These are phyloP conservation scores for Monilinia fructicola DNA, from an alignment of 2,329 filamentous ascomycete species.

Conservation along the genomic window DNA sequence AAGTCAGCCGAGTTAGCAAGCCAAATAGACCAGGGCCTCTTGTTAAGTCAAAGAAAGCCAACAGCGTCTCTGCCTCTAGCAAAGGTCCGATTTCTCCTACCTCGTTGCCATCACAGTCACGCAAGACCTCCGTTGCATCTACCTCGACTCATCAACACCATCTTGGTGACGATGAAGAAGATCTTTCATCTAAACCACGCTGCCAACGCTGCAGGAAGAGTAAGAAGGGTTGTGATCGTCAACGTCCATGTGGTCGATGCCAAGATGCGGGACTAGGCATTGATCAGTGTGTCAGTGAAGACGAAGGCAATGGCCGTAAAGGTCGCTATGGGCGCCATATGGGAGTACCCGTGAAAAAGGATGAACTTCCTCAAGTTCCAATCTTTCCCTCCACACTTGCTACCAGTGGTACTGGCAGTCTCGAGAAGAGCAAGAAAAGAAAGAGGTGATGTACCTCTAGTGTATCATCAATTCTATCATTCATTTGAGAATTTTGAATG, in stretches of 20 bases:
- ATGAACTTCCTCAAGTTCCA: constrained; percentile 47
- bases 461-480: constrained; percentile 1
- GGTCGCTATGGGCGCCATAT: constrained; percentile 80
- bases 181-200: constrained; percentile 90
- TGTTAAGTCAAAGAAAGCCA: constrained; percentile 53
- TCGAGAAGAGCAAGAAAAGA: constrained; percentile 67
- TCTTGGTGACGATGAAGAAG: constrained; percentile 73
- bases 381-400: constrained; percentile 38
- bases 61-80: constrained; percentile 36
- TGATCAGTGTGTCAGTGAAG: constrained; percentile 94
- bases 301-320: constrained; percentile 95
- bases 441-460: constrained; percentile 51
- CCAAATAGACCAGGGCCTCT: constrained; percentile 39
- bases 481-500: constrained; percentile 6
- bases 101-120: constrained; percentile 67
- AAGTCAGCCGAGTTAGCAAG: constrained; percentile 49
- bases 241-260: constrained; percentile 92
- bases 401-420: constrained; percentile 39
- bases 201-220: constrained; percentile 99
- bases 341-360: constrained; percentile 63
- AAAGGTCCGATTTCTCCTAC: constrained; percentile 59
- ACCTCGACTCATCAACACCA: constrained; percentile 62
- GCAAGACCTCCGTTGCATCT: constrained; percentile 74
- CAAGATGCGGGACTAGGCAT: constrained; percentile 91
- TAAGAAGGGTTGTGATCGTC: constrained; percentile 98